These are phyloP conservation scores for Bipolaris sorokiniana DNA, from an alignment of 2,329 filamentous ascomycete genomes.

Conservation along the genomic window DNA sequence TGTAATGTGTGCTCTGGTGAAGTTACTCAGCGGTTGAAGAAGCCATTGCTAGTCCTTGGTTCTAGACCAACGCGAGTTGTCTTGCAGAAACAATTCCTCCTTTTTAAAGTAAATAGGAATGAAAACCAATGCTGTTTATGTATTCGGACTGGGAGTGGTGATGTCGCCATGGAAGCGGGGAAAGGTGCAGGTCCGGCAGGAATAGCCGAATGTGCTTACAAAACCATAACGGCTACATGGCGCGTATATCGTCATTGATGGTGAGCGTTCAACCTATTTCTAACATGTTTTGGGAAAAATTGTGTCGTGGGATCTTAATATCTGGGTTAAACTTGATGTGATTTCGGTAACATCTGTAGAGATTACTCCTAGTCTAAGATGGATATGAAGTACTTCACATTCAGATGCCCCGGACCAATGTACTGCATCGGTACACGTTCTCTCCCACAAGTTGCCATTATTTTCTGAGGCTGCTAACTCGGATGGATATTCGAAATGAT, in stretches of 20 bases:
- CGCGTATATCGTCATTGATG: not conserved
- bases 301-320: not conserved
- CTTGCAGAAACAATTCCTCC: too few relatives aligned
- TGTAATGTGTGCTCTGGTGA: not conserved
- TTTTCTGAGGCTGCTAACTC: too few relatives aligned
- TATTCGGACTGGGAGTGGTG: not conserved
- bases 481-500: too few relatives aligned
- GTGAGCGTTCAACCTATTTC: not conserved
- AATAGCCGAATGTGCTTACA: conserved; percentile 14
- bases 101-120: too few relatives aligned
- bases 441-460: too few relatives aligned
- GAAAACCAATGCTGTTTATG: too few relatives aligned
- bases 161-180: conserved; percentile 14
- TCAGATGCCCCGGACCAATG: too few relatives aligned
- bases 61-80: not conserved
- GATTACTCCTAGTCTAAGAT: too few relatives aligned
- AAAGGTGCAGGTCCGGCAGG: not conserved
- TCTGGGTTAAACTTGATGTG: too few relatives aligned
- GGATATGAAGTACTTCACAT: too few relatives aligned
- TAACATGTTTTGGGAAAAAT: not conserved
- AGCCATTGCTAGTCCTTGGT: not conserved
- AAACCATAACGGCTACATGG: not conserved
- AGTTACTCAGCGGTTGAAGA: conserved; percentile 8
- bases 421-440: too few relatives aligned
- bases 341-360: too few relatives aligned